Evolutionary conservation across 2,329 filamentous ascomycete genomes (phyloP).

Genomic region (Fusarium subtropicale): DNA sequence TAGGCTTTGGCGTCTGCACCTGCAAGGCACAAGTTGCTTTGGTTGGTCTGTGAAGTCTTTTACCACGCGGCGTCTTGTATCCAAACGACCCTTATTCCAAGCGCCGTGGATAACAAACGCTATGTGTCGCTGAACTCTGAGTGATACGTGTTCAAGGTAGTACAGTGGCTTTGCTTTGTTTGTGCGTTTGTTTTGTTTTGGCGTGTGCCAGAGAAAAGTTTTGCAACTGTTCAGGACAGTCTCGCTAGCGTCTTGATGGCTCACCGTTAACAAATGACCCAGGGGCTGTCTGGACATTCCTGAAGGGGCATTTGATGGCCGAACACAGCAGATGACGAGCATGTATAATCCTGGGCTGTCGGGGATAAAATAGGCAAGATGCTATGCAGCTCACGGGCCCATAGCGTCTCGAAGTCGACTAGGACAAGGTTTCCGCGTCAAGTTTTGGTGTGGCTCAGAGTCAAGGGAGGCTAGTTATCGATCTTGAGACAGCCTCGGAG

Average conservation of each 20-base stretch:
- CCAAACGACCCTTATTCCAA: constrained; percentile 33
- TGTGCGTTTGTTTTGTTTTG: constrained; percentile 2
- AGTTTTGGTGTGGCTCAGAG: constrained; percentile 45
- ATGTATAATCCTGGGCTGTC: constrained; percentile 29
- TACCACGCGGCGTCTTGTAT: constrained; percentile 20
- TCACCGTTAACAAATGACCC: constrained; percentile 26
- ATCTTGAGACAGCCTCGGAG: constrained; percentile 24
- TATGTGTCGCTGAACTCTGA: constrained; percentile 10
- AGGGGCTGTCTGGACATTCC: constrained; percentile 42
- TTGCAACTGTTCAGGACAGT: constrained; percentile 6
- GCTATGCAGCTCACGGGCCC: constrained; percentile 38
- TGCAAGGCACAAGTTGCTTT: constrained; percentile 35
- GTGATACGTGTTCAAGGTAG: constrained; percentile 8
- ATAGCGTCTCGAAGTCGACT: constrained; percentile 40
- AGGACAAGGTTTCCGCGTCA: constrained; percentile 39
- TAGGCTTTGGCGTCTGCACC: constrained; percentile 35
- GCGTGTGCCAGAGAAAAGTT: constrained; percentile 17
- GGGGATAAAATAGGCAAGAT: constrained; percentile 31
- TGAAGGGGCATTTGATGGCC: constrained; percentile 37
- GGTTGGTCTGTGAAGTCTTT: constrained; percentile 30
- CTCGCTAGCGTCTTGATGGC: neutral
- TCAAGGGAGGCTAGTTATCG: constrained; percentile 8
- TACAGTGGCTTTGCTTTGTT: constrained; percentile 7
- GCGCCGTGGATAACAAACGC: constrained; percentile 21
- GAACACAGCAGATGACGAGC: constrained; percentile 35